Conservation (phyloP, 2,329 filamentous ascomycete genomes). For the Aureobasidium subglaciale region DNA sequence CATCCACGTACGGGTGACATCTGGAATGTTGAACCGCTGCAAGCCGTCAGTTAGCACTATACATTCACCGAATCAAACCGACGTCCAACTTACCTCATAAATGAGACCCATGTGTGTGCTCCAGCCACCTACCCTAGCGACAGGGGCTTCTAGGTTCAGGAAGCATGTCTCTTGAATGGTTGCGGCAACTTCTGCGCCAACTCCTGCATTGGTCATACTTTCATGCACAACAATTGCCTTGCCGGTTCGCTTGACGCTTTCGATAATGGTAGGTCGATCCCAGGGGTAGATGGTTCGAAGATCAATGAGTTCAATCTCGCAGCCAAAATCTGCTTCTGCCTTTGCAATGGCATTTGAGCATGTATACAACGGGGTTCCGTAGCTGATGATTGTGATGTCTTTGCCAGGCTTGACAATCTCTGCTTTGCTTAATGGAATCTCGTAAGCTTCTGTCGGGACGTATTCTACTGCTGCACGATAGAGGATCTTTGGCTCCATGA, state of each 20-base stretch:
- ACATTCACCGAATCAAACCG: not conserved
- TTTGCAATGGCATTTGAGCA: slow-evolving; percentile 70
- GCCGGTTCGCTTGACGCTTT: slow-evolving; percentile 82
- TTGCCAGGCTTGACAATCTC: slow-evolving; percentile 75
- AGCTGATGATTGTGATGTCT: slow-evolving; percentile 77
- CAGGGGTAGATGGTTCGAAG: slow-evolving; percentile 84
- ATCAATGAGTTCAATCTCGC: slow-evolving; percentile 79
- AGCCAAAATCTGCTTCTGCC: slow-evolving; percentile 66
- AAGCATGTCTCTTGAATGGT: slow-evolving; percentile 86
- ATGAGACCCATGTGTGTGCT: slow-evolving; percentile 73
- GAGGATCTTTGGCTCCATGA: slow-evolving; percentile 90
- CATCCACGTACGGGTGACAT: slow-evolving; percentile 70
- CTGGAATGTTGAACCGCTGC: slow-evolving; percentile 57
- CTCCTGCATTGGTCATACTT: slow-evolving; percentile 81
- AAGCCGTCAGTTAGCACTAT: not conserved
- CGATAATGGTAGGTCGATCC: slow-evolving; percentile 73
- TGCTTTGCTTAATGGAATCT: slow-evolving; percentile 77
- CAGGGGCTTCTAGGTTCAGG: slow-evolving; percentile 73
- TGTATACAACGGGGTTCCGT: slow-evolving; percentile 82
- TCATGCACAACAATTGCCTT: slow-evolving; percentile 85
- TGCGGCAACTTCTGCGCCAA: slow-evolving; percentile 83
- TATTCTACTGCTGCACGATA: slow-evolving; percentile 90
- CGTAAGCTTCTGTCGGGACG: slow-evolving; percentile 72
- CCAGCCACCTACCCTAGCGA: slow-evolving; percentile 82
- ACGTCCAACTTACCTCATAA: slow-evolving; percentile 51